Evolutionary conservation across 2,329 filamentous ascomycete genomes (phyloP), one percentile per base, ranked within the genome.

Genomic region (Amylocarpus encephaloides): DNA sequence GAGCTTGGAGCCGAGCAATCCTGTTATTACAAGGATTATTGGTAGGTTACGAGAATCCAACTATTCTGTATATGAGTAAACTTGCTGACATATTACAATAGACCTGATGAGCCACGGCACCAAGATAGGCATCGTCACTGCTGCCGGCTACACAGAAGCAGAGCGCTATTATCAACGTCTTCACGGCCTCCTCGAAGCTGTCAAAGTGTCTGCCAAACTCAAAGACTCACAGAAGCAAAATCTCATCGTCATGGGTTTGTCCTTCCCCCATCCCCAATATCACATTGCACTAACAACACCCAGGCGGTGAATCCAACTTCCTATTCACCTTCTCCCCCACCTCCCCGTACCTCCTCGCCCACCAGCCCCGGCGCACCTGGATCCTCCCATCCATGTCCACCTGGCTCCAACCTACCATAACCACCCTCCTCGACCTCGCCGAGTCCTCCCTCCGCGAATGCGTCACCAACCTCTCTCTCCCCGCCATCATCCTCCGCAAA

Each of bases 81-180:
- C 6, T 32, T 26, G 13, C 47, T 36, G 6, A 58, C 12, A 34
- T 16, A 34, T n/a, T n/a, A 9, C 84, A 42, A 62, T 83, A 49
- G 82, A 83, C 54, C 81, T 98, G 13, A 79, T 98, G 60, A 76
- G 76, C 42, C 83, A 83, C 58, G 84, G 86, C 53, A 87, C 92
- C 57, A 86, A 86, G 59, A 85, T 98, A 59, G 93, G 91, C 45
- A 97, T 98, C 64, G 93, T 98, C 46, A 98, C 93, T 0, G 93
- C 93, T 1, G 93, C 93, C 1, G 93, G 93, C 15, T 98, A 98
- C 71, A 92, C 88, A 0, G 86, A 92, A 34, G 87, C 88, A 5
- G 80, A 85, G 48, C 83, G 83, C 58, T 98, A 98, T 73, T 91
- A 95, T 66, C 82, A 80, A 16, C 85, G 93, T 13, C 79, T 98